These are phyloP conservation scores for Angomonas deanei DNA, from an alignment of 208 protist species.

Conservation along the genomic window DNA sequence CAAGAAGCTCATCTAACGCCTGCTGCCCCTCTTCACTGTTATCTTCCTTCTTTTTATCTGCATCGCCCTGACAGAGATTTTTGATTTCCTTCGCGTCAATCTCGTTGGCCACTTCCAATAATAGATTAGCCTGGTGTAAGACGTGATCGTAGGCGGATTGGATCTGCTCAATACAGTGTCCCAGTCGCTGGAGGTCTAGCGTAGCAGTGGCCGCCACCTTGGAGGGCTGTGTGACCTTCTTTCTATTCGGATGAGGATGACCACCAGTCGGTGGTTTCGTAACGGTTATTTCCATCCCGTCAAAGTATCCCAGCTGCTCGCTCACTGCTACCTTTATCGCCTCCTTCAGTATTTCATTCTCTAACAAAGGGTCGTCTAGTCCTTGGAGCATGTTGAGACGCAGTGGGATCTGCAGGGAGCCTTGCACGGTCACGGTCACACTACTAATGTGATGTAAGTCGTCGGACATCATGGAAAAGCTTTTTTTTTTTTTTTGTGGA, in stretches of 20 bases:
- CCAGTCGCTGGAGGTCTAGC: slow-evolving; percentile 37
- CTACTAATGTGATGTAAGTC: background rate
- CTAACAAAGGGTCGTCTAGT: slow-evolving; percentile 33
- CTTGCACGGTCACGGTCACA: slow-evolving; percentile 20
- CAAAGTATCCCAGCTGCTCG: slow-evolving; percentile 70
- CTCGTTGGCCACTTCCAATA: slow-evolving; percentile 27
- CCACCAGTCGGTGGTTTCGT: background rate
- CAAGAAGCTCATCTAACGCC: too few relatives aligned
- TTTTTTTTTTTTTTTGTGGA: slow-evolving; percentile 3
- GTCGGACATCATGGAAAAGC: background rate
- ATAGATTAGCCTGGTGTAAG: slow-evolving; percentile 20
- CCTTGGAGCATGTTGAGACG: background rate
- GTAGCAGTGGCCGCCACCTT: slow-evolving; percentile 15
- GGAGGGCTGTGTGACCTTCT: background rate
- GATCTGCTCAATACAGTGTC: slow-evolving; percentile 42
- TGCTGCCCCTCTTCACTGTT: background rate
- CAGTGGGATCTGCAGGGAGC: background rate
- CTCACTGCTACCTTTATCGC: slow-evolving; percentile 49
- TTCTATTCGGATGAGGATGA: background rate
- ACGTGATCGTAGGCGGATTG: slow-evolving; percentile 56
- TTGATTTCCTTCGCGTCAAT: background rate
- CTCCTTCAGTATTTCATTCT: slow-evolving; percentile 64
- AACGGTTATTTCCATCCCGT: slow-evolving; percentile 28
- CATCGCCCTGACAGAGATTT: background rate
- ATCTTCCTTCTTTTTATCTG: background rate